These are phyloP conservation scores for Trichoderma gamsii DNA, from an alignment of 495 filamentous ascomycete species.

Conservation along the genomic window DNA sequence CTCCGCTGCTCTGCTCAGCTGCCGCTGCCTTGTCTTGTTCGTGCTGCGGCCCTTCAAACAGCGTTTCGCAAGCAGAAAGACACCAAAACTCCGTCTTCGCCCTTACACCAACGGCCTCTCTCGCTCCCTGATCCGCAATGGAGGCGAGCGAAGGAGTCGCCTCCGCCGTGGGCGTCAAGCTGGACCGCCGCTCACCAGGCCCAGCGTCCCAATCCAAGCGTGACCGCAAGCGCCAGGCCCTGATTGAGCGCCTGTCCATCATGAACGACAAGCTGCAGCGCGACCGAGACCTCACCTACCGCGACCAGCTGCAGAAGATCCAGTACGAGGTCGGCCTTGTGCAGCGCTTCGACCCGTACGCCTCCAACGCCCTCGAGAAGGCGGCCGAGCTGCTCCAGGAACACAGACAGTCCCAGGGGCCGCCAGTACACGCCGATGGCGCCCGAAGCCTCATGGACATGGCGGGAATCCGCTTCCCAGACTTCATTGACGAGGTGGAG, in stretches of 20 bases:
- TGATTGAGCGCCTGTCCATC: conserved; percentile 67
- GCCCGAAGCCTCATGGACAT: conserved; percentile 49
- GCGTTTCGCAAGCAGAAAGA: background rate
- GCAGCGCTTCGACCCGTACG: conserved; percentile 72
- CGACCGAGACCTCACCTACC: conserved; percentile 77
- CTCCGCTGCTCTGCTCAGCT: background rate
- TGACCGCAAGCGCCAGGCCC: conserved; percentile 76
- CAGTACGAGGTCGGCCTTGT: conserved; percentile 88
- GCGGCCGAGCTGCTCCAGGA: conserved; percentile 54
- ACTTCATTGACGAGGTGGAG: conserved; percentile 79
- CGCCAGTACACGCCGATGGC: conserved; percentile 39
- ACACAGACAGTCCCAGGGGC: conserved; percentile 55
- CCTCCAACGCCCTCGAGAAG: conserved; percentile 64
- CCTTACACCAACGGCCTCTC: background rate
- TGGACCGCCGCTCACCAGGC: conserved; percentile 19
- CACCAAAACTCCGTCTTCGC: background rate
- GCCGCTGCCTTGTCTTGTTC: background rate
- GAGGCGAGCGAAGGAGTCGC: conserved; percentile 26
- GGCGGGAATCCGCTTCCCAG: conserved; percentile 72
- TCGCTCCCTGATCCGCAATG: conserved; percentile 23
- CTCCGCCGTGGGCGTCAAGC: conserved; percentile 19
- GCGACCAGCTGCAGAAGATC: conserved; percentile 78
- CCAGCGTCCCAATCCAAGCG: conserved; percentile 61
- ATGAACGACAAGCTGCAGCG: conserved; percentile 69
- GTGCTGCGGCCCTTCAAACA: background rate